These are phyloP conservation scores for Sarcomyxa edulis DNA, from an alignment of 768 basidiomycete species.

Conservation along the genomic window DNA sequence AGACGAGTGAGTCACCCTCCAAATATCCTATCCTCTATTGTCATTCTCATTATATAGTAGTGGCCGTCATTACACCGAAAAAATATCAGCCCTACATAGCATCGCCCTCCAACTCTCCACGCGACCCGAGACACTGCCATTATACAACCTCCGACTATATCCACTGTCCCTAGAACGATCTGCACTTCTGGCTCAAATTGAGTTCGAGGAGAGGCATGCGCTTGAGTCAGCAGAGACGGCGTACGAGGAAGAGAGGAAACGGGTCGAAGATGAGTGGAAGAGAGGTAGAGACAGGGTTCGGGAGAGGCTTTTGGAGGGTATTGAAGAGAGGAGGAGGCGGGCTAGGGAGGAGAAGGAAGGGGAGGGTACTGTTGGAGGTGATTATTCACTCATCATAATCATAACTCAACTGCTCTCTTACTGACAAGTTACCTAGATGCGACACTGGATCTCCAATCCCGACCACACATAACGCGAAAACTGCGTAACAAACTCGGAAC, in stretches of 20 bases:
- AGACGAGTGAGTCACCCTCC: conserved; percentile 61
- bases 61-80: conserved; percentile 58
- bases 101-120: conserved; percentile 59
- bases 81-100: conserved; percentile 53
- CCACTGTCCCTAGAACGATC: conserved; percentile 75
- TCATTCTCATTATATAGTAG: conserved; percentile 23
- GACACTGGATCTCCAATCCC: conserved; percentile 68
- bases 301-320: conserved; percentile 76
- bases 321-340: conserved; percentile 73
- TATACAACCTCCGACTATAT: conserved; percentile 69
- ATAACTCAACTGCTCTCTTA: too few species aligned
- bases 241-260: conserved; percentile 72
- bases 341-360: conserved; percentile 88
- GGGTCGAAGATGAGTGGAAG: conserved; percentile 80
- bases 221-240: conserved; percentile 62
- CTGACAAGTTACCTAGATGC: conserved; percentile 41
- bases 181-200: conserved; percentile 61
- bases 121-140: conserved; percentile 57
- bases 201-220: conserved; percentile 64
- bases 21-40: conserved; percentile 1
- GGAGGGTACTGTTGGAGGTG: conserved; percentile 72
- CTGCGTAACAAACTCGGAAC: conserved; percentile 76
- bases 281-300: conserved; percentile 70
- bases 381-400: conserved; percentile 10
- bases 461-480: conserved; percentile 80